Conservation (phyloP, 805 yeast species). For the Metschnikowia continentalis region DNA sequence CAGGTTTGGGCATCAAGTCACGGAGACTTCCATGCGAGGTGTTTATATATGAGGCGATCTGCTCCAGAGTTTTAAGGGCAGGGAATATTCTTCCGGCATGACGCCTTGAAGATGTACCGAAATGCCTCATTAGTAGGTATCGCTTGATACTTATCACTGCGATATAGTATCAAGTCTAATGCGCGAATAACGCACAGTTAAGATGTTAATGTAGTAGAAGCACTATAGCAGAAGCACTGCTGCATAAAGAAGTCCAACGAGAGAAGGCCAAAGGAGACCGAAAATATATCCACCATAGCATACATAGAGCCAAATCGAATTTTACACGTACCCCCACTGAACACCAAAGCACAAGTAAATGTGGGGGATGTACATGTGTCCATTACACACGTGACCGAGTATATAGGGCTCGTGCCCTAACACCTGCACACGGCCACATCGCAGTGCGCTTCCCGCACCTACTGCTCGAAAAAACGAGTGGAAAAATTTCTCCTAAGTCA, state of each 20-base stretch:
- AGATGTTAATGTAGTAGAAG: no score
- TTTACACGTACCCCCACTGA: no score
- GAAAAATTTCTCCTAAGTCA: conserved; percentile 4
- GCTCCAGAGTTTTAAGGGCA: conserved; percentile 5
- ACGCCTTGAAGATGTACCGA: conserved; percentile 1
- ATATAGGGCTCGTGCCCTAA: background rate
- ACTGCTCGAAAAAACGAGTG: conserved; percentile 6
- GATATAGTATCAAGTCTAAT: background rate
- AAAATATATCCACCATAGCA: no score
- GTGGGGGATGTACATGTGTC: background rate
- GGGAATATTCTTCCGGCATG: conserved; percentile 5
- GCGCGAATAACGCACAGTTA: background rate
- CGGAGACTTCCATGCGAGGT: conserved; percentile 13
- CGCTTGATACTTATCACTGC: no score
- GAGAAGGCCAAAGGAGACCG: no score
- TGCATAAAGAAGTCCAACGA: no score
- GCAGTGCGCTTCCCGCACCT: background rate
- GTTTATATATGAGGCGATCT: conserved; percentile 8
- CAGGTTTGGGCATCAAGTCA: conserved; percentile 14
- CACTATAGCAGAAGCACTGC: no score
- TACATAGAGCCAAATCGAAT: no score
- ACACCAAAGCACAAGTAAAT: no score
- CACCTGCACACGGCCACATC: background rate
- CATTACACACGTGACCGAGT: background rate
- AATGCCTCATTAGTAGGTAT: conserved; percentile 1